A percentile compares a stretch with the other conserved stretches of the same genome.
Conservation (phyloP, 2,329 filamentous ascomycete genomes). For the Botryotinia calthae region DNA sequence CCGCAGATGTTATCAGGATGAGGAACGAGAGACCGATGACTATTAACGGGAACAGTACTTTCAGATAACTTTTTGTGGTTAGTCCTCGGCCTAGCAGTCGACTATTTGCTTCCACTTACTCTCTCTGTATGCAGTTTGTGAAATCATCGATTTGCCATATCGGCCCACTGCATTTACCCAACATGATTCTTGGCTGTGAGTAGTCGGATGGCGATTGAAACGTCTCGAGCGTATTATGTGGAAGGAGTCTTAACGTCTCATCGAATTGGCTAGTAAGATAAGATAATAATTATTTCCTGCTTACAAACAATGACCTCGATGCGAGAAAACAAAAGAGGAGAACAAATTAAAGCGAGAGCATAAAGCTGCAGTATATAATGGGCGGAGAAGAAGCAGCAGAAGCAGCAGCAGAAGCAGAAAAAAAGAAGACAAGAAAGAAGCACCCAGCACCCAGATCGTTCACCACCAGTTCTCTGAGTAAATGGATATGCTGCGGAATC, state of each 20-base stretch:
- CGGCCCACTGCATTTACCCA: slow-evolving; percentile 37
- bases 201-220: not conserved
- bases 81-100: not conserved
- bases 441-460: not conserved
- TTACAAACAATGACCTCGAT: not conserved
- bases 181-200: slow-evolving; percentile 23
- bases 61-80: slow-evolving; percentile 61
- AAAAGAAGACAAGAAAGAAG: too few relatives aligned
- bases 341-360: not conserved
- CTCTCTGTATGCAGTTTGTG: slow-evolving; percentile 60
- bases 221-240: not conserved
- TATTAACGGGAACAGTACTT: slow-evolving; percentile 74
- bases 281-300: not conserved
- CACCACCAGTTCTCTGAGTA: not conserved
- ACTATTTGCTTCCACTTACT: slow-evolving; percentile 53
- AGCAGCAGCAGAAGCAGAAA: not conserved
- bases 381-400: not conserved
- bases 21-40: slow-evolving; percentile 69
- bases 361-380: not conserved
- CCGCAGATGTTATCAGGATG: slow-evolving; percentile 58
- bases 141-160: slow-evolving; percentile 63
- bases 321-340: not conserved
- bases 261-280: not conserved
- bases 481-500: not conserved
- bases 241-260: not conserved